Conservation (phyloP, 345 rosid genomes). For the Rubroshorea leprosula region DNA sequence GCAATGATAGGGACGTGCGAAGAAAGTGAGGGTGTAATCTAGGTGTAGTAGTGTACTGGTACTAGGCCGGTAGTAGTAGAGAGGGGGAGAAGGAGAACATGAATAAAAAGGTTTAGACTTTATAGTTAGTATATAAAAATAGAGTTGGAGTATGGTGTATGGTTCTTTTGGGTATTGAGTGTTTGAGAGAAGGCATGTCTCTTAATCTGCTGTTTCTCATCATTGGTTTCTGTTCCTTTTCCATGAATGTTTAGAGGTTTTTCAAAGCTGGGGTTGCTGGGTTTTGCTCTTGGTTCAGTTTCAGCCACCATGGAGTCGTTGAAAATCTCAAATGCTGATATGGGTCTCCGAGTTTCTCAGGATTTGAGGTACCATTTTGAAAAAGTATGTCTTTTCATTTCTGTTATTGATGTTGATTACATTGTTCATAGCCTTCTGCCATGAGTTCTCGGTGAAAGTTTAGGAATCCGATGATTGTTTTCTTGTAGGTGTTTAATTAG, state of each 20-base stretch:
- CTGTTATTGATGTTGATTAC: conserved; percentile 29
- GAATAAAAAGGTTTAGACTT: conserved; percentile 11
- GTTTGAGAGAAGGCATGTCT: conserved; percentile 5
- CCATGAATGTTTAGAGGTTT: conserved; percentile 19
- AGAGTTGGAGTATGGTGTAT: conserved; percentile 18
- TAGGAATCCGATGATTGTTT: conserved; percentile 96
- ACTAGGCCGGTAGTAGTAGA: conserved; percentile 13
- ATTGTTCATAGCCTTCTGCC: conserved; percentile 29
- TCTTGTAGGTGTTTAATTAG: conserved; percentile 44
- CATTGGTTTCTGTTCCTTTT: conserved; percentile 7
- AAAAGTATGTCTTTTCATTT: conserved; percentile 36
- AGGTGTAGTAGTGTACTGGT: conserved; percentile 28
- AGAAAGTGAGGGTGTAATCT: conserved; percentile 23
- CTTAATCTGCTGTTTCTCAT: conserved; percentile 10
- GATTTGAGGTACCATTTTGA: conserved; percentile 29
- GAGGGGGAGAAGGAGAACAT: conserved; percentile 11
- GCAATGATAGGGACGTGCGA: conserved; percentile 35
- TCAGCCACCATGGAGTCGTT: conserved; percentile 36
- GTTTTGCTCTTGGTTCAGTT: conserved; percentile 21
- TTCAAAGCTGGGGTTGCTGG: conserved; percentile 16
- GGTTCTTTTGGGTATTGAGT: conserved; percentile 45
- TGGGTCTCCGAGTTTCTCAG: conserved; percentile 33
- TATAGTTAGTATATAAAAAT: conserved; percentile 39
- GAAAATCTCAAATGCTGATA: conserved; percentile 34
- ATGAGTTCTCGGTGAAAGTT: conserved; percentile 43